Conservation (phyloP, 73 alveolate genomes). For the Diophrys appendiculata region DNA sequence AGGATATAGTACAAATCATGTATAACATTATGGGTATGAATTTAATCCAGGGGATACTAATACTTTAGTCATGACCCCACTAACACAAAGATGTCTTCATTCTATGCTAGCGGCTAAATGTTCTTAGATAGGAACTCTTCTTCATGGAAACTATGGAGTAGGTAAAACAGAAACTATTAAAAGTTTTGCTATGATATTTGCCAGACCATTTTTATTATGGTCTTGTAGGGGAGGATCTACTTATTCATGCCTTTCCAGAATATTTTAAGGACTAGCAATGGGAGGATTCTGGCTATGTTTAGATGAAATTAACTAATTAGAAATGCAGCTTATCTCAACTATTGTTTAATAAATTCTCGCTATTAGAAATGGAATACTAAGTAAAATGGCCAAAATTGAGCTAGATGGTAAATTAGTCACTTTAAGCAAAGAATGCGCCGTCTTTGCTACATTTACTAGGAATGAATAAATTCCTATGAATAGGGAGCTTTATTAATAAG, state of each 20-base stretch:
- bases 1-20: neutral
- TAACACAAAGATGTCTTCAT: conserved; percentile 68
- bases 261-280: conserved; percentile 75
- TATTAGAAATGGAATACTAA: conserved; percentile 24
- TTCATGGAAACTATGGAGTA: conserved; percentile 79
- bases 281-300: conserved; percentile 84
- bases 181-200: conserved; percentile 71
- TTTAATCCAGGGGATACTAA: conserved; percentile 70
- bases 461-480: conserved; percentile 3
- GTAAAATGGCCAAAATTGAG: conserved; percentile 14
- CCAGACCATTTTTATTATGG: conserved; percentile 74
- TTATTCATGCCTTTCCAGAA: conserved; percentile 69
- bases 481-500: neutral
- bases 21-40: conserved; percentile 71
- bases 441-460: conserved; percentile 37
- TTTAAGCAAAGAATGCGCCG: conserved; percentile 17
- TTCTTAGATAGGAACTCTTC: conserved; percentile 61
- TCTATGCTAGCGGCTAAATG: conserved; percentile 66
- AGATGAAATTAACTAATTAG: conserved; percentile 77
- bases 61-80: conserved; percentile 74
- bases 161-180: conserved; percentile 87
- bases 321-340: conserved; percentile 60
- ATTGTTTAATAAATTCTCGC: conserved; percentile 11
- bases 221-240: conserved; percentile 76
- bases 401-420: conserved; percentile 19